Percentiles rank a stretch among this genome's conserved stretches.
Evolutionary conservation across 2,329 filamentous ascomycete genomes (phyloP).

Genomic region (Aureobasidium uvarum): DNA sequence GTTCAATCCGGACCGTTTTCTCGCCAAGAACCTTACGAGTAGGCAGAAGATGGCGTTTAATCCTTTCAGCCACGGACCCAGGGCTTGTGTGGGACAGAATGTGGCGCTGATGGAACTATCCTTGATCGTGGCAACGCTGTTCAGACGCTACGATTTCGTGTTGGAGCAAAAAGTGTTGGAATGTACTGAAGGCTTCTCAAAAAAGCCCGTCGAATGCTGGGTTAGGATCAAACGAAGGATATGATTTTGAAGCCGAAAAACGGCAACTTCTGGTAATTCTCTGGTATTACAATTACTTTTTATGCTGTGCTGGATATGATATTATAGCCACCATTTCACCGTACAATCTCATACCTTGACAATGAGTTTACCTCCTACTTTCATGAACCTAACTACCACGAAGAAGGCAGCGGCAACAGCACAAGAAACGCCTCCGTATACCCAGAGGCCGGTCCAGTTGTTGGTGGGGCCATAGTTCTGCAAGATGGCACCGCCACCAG

Average conservation of each 20-base stretch:
- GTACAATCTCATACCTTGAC: conserved; percentile 30
- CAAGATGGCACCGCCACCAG: conserved; percentile 40
- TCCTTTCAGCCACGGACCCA: conserved; percentile 45
- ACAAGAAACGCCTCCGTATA: conserved; percentile 36
- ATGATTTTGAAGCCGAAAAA: background rate
- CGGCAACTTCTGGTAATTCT: background rate
- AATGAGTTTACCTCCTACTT: conserved; percentile 33
- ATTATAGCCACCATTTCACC: background rate
- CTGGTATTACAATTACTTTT: conserved; percentile 8
- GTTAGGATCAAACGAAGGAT: conserved; percentile 30
- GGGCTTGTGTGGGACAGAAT: conserved; percentile 47
- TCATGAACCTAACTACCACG: conserved; percentile 32
- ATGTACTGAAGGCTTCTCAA: conserved; percentile 39
- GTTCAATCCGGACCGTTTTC: conserved; percentile 43
- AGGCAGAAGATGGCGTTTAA: conserved; percentile 43
- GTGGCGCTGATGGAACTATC: conserved; percentile 46
- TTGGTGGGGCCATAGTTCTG: conserved; percentile 28
- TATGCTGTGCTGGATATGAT: background rate
- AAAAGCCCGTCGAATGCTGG: conserved; percentile 37
- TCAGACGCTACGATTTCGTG: conserved; percentile 40
- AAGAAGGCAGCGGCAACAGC: conserved; percentile 30
- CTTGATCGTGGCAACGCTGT: conserved; percentile 42
- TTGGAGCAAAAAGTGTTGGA: conserved; percentile 38
- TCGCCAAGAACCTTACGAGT: conserved; percentile 43
- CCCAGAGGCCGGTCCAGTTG: conserved; percentile 42